phyloP scores from a whole-genome alignment of 176 grass and related monocot genomes.

The Eleusine coracana region DNA sequence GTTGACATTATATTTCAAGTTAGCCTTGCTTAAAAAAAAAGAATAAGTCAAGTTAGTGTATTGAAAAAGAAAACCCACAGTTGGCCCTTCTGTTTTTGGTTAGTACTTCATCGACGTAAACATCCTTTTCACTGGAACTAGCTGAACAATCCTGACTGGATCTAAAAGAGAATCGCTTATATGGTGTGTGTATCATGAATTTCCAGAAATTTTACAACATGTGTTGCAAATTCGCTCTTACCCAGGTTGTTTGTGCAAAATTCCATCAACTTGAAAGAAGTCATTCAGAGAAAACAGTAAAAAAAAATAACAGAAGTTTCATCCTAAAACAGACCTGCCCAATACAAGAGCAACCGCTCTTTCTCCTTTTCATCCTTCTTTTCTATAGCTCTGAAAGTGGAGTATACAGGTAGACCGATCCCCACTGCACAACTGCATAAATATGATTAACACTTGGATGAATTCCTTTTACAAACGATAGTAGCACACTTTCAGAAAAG shows the following conservation, averaged over 20 bases:
- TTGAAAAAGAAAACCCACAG: neutral
- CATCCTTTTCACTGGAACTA: neutral
- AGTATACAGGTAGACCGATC: constrained; percentile 85
- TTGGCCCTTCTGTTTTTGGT: neutral
- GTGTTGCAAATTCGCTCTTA: neutral
- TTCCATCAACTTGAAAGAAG: constrained; percentile 10
- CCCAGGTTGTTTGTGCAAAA: neutral
- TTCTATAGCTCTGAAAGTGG: constrained; percentile 94
- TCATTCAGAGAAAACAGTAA: neutral
- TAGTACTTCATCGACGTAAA: neutral
- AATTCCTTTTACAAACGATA: neutral
- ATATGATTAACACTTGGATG: constrained; percentile 20
- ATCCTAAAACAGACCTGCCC: constrained; percentile 69
- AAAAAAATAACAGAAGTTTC: neutral
- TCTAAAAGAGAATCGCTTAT: neutral
- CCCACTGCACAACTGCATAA: constrained; percentile 84
- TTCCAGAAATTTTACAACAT: neutral
- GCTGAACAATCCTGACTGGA: neutral
- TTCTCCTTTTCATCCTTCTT: constrained; percentile 81
- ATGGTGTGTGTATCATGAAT: neutral
- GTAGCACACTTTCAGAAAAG: neutral
- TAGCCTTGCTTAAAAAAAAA: neutral
- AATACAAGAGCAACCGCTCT: constrained; percentile 91
- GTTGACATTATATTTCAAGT: neutral
- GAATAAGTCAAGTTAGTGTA: neutral